Base-by-base conservation (phyloP, 257 asterid species). In the Lithospermum erythrorhizon region DNA sequence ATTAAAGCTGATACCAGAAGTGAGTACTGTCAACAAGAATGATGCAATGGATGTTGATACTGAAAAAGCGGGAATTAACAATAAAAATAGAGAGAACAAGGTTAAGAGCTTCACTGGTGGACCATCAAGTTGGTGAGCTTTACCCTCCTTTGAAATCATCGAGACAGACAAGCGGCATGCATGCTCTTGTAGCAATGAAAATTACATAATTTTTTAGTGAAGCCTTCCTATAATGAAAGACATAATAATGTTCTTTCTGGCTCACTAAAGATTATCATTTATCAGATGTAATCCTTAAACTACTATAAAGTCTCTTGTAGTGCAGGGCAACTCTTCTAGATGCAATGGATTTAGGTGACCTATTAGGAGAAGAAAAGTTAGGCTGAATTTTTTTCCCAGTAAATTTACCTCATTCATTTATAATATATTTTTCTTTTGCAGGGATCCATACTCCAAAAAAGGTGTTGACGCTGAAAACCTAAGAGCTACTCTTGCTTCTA, bases 371-470 rank as follows among this genome's bases (percentile, higher is more conserved):
- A 29, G 9, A 29, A 66, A 48, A 45, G 59, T 66, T 51, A 27
- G 45, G 23, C 57, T n/a, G 25, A 9, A 65, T 1, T 21, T 21
- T 21, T 37, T 61, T 37, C 9, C 6, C 35, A 13, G 29, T 59
- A 22, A 29, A 25, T 21, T 20, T 41, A 16, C 49, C 56, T 55
- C 41, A 22, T 58, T 61, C 32, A n/a, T 62, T 58, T 69, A n/a
- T 13, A 52, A 27, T 32, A 57, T 18, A 30, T 59, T 69, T n/a
- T 17, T 49, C 17, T 29, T 47, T 62, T 75, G 61, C 76, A 87
- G 96, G 98, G 85, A 85, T 81, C 91, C 98, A 11, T 79, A 72
- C 67, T 80, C 90, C 20, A 75, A 76, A 72, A 76, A 77, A 72
- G 87, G 88, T 56, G 76, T 79, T 30, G 64, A 79, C 71, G 67